A percentile compares a stretch with the other conserved stretches of the same genome.
These are phyloP conservation scores for Macadamia tetraphylla DNA, from an alignment of 164 flowering plant genomes.

Conservation along the genomic window DNA sequence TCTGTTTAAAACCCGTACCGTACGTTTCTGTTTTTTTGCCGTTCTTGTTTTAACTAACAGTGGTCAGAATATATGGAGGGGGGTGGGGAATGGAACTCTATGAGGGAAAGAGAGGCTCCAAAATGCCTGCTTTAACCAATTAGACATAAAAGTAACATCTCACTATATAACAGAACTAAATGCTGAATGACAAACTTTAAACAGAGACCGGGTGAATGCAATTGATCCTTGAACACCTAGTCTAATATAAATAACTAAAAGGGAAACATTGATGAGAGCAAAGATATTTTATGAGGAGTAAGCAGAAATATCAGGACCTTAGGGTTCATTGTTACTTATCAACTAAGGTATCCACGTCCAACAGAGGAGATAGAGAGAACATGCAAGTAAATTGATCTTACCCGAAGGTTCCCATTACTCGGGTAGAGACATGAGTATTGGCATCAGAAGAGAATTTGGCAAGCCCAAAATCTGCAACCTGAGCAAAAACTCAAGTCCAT, in stretches of 20 bases:
- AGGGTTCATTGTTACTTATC: background rate
- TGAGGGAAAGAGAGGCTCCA: too few species aligned
- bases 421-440: constrained; percentile 89
- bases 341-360: background rate
- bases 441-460: constrained; percentile 79
- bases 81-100: too few species aligned
- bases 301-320: background rate
- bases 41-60: too few species aligned
- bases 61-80: too few species aligned
- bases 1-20: too few species aligned
- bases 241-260: background rate
- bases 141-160: too few species aligned
- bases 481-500: constrained; percentile 14
- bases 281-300: background rate
- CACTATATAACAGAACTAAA: too few species aligned
- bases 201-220: background rate
- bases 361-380: background rate
- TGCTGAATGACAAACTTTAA: too few species aligned
- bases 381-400: constrained; percentile 19
- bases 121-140: background rate
- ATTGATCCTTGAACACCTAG: background rate
- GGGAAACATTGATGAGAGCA: too few species aligned
- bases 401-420: constrained; percentile 99
- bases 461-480: constrained; percentile 99
- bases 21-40: too few species aligned